These are phyloP conservation scores for Aphanomyces invadans DNA, from an alignment of 352 stramenopile genomes.

Conservation along the genomic window DNA sequence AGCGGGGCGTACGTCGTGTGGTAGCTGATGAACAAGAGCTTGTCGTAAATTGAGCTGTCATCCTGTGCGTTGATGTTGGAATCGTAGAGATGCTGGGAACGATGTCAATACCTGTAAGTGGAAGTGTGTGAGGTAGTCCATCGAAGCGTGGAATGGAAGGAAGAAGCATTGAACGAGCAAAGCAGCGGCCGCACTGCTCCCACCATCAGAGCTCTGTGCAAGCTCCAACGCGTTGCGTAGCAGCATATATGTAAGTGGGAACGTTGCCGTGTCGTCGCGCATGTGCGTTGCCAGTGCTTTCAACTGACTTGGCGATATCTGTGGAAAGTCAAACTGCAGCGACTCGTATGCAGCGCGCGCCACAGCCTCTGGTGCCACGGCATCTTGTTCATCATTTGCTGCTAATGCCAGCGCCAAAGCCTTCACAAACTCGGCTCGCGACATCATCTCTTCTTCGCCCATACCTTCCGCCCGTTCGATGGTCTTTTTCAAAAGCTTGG, in stretches of 20 bases:
- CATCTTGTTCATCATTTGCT: neutral
- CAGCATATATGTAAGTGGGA: conserved; percentile 8
- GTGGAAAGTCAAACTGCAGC: conserved; percentile 23
- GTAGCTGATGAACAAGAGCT: conserved; percentile 16
- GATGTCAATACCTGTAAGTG: conserved; percentile 1
- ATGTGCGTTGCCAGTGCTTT: conserved; percentile 6
- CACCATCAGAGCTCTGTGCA: neutral
- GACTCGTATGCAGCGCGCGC: conserved; percentile 8
- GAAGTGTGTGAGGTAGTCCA: neutral
- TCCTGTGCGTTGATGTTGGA: neutral
- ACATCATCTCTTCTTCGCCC: neutral
- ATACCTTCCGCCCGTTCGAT: neutral
- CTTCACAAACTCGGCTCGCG: conserved; percentile 15
- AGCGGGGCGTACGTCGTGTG: conserved; percentile 23
- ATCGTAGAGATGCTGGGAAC: neutral
- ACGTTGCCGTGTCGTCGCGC: neutral
- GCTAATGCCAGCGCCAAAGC: conserved; percentile 17
- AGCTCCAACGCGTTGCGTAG: conserved; percentile 20
- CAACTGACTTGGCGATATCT: neutral
- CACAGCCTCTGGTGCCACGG: neutral
- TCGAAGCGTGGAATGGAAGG: neutral
- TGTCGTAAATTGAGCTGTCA: neutral
- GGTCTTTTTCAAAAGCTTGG: neutral
- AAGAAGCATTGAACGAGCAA: conserved; percentile 19
- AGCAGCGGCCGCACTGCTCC: neutral